These are phyloP conservation scores for Septoria linicola DNA, from an alignment of 2,329 filamentous ascomycete species.

Conservation along the genomic window DNA sequence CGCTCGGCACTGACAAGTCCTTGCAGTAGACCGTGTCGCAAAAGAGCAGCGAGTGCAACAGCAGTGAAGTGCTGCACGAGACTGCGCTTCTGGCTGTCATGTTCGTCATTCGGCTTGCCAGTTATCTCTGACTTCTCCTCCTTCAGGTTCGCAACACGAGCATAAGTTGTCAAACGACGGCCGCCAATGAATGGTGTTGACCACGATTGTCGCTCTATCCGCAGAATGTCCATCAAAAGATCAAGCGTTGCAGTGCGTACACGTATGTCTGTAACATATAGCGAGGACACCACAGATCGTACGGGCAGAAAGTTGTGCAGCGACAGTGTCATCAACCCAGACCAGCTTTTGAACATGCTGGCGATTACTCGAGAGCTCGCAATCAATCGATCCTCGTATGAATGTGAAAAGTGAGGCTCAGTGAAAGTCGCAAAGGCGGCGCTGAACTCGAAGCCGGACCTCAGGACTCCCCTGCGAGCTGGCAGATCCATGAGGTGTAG, in stretches of 20 bases:
- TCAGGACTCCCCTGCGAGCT: conserved; percentile 74
- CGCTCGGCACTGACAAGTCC: conserved; percentile 61
- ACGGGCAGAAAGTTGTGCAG: conserved; percentile 86
- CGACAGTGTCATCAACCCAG: conserved; percentile 81
- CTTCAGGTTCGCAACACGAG: conserved; percentile 83
- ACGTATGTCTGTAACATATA: conserved; percentile 58
- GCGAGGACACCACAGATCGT: conserved; percentile 70
- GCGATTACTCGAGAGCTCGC: conserved; percentile 90
- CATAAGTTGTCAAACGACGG: conserved; percentile 88
- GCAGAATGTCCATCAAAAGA: conserved; percentile 75
- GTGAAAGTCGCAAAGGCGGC: conserved; percentile 86
- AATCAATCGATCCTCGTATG: conserved; percentile 67
- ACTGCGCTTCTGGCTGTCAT: conserved; percentile 65
- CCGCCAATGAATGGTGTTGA: conserved; percentile 93
- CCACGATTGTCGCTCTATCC: conserved; percentile 93
- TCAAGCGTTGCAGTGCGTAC: conserved; percentile 79
- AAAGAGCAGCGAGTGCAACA: conserved; percentile 77
- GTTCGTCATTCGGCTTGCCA: conserved; percentile 55
- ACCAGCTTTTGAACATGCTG: conserved; percentile 89
- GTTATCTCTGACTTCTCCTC: conserved; percentile 54
- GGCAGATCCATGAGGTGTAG: conserved; percentile 87
- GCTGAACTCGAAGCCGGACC: conserved; percentile 85
- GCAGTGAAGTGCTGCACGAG: conserved; percentile 94
- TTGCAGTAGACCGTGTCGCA: conserved; percentile 70
- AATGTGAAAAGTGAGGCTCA: conserved; percentile 63